These are phyloP conservation scores for Trichosanthes cucumerina DNA, from an alignment of 306 rosid species.

Conservation along the genomic window DNA sequence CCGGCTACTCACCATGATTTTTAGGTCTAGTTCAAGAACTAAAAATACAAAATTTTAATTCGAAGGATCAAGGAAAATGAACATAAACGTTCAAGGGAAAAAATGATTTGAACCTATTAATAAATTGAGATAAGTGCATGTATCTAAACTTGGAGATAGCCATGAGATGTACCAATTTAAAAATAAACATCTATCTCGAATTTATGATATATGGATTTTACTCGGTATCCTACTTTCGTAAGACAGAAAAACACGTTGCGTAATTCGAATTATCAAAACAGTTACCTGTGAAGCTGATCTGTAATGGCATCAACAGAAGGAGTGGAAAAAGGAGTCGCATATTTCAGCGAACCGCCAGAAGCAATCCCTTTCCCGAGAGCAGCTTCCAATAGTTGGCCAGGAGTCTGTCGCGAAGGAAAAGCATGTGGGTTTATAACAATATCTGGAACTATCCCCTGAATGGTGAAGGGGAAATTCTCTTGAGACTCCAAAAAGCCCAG, in stretches of 20 bases:
- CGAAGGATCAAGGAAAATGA: background rate
- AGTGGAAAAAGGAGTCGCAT: slow-evolving; percentile 89
- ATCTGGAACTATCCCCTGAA: slow-evolving; percentile 93
- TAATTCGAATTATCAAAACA: background rate
- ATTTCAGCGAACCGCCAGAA: slow-evolving; percentile 42
- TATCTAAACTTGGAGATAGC: background rate
- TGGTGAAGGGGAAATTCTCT: slow-evolving; percentile 89
- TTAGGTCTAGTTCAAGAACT: background rate
- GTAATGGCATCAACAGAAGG: slow-evolving; percentile 68
- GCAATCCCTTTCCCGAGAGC: slow-evolving; percentile 97
- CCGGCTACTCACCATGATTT: too few relatives aligned
- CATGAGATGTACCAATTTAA: background rate
- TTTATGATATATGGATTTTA: background rate
- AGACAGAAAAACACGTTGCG: background rate
- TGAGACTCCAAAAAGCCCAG: slow-evolving; percentile 81
- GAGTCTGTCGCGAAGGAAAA: slow-evolving; percentile 94
- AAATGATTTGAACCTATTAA: background rate
- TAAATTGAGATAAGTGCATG: background rate
- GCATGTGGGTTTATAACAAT: slow-evolving; percentile 95
- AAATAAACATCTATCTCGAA: background rate
- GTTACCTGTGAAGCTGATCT: slow-evolving; percentile 84
- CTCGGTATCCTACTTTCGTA: background rate
- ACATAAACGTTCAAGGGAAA: background rate
- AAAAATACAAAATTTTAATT: background rate
- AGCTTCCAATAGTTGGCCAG: slow-evolving; percentile 94